phyloP scores from a whole-genome alignment of 2,329 filamentous ascomycete genomes.

The Sarocladiaceae sp. region DNA sequence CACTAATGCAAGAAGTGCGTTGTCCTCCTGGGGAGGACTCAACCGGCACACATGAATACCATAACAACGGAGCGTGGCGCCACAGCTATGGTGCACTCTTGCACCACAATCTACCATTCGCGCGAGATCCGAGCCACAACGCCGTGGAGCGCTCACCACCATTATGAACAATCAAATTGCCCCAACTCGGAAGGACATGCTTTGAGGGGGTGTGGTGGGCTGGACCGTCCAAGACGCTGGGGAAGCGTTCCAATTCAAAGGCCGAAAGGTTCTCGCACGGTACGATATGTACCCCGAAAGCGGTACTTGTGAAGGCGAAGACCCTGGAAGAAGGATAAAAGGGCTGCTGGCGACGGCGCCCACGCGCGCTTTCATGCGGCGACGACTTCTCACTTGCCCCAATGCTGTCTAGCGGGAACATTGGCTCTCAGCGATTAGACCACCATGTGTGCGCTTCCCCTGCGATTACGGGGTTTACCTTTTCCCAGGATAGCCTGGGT shows the following conservation, averaged over 20 bases:
- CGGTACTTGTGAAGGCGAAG: no score
- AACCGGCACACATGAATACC: conserved; percentile 3
- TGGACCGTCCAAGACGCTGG: no score
- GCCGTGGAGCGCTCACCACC: neutral
- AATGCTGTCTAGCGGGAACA: conserved; percentile 3
- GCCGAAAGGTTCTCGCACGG: conserved; percentile 3
- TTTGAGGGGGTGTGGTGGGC: conserved; percentile 5
- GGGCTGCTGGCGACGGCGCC: no score
- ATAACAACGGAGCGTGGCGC: neutral
- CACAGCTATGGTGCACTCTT: neutral
- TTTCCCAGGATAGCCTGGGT: no score
- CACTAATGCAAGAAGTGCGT: conserved; percentile 7
- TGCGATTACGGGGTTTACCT: no score
- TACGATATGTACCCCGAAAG: no score
- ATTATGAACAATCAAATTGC: neutral
- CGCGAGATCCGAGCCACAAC: neutral
- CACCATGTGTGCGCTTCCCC: no score
- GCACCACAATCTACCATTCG: neutral
- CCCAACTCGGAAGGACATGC: neutral
- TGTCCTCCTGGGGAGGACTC: conserved; percentile 1
- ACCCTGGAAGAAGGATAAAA: no score
- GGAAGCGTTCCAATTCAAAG: no score
- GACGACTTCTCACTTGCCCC: neutral
- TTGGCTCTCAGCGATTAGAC: conserved; percentile 6
- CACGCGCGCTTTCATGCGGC: conserved; percentile 1